Evolutionary conservation across 208 protist genomes (phyloP).

Genomic region (Acanthamoeba sp.): DNA sequence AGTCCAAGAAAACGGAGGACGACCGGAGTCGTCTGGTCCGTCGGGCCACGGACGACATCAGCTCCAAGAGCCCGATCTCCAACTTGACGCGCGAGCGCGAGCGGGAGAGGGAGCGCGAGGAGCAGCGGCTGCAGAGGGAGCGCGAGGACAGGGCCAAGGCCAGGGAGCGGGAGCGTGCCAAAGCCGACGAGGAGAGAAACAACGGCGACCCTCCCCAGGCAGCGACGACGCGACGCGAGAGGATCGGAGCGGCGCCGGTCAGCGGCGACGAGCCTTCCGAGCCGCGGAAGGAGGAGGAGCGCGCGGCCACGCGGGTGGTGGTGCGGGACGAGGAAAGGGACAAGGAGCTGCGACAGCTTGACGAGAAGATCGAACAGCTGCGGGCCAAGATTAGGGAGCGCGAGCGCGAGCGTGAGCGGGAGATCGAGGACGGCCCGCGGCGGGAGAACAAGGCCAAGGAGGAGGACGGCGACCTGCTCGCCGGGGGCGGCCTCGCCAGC

Average conservation of each 20-base stretch:
- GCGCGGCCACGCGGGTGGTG: neutral
- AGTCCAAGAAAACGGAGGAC: slow-evolving; percentile 17
- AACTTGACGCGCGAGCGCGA: neutral
- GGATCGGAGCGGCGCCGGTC: neutral
- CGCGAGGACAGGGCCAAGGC: neutral
- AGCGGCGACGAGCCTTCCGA: neutral
- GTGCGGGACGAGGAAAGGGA: slow-evolving; percentile 19
- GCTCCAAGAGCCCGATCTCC: neutral
- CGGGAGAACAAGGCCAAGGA: slow-evolving; percentile 9
- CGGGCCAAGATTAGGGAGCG: slow-evolving; percentile 1
- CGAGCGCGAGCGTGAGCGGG: slow-evolving; percentile 14
- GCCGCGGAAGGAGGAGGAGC: neutral
- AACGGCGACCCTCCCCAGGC: neutral
- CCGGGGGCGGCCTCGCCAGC: neutral
- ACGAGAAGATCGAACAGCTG: slow-evolving; percentile 47
- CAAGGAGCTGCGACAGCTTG: neutral
- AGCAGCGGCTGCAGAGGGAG: neutral
- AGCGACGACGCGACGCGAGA: neutral
- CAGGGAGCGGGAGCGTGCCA: slow-evolving; percentile 31
- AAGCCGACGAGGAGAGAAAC: slow-evolving; percentile 20
- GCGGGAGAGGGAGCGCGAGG: neutral
- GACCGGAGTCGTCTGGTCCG: neutral
- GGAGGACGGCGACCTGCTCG: neutral
- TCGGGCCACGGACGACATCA: neutral
- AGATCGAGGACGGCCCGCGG: slow-evolving; percentile 1